Base-by-base conservation (phyloP, 1,284 basidiomycete species). In the Xerocomus minutiporus region DNA sequence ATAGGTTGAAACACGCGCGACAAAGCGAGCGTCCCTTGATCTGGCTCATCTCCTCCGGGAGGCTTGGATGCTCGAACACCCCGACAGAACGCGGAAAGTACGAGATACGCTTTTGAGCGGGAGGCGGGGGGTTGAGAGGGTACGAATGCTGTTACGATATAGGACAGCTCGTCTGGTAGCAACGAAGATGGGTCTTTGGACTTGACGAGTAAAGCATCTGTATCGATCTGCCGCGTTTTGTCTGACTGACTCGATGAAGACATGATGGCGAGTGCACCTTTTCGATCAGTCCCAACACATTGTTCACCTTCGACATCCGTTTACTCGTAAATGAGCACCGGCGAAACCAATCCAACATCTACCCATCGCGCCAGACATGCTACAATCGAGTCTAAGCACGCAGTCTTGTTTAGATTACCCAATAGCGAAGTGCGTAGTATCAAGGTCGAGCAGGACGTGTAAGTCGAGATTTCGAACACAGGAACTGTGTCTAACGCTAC, bases 401-500 rank as follows among this genome's bases (percentile, higher is more conserved):
- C 79, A 12, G 78, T 91, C 28, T 72, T 92, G 9, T 66, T 91
- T 40, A 77, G 75, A 54, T 65, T 90, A 47, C 88, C 87, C 9
- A 89, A 80, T 56, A 84, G 84, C 44, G 86, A 88, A 55, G 71
- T 85, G 39, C 81, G 80, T 58, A 78, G 81, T 39, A 67, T 86
- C 55, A 88, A 85, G 68, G 65, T 88, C 39, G 80, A 86, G 59
- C 75, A 75, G 66, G 78, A 86, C 71, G 72, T 78, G 87, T 89
- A 68, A 62, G 86, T 67, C 48, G 4, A 43, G 11, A 11, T 45
- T 47, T 55, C 5, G 15, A 8, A 15, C 31, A 17, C 11, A 3
- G 20, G 20, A 17, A n/a, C 13, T 17, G 29, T 26, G 60, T 54
- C 44, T 57, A 62, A 46, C 48, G 20, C 48, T 59, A 54, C 46